Evolutionary conservation across 2,329 filamentous ascomycete species (phyloP).

Genomic region (Aspergillus brunneoviolaceus): DNA sequence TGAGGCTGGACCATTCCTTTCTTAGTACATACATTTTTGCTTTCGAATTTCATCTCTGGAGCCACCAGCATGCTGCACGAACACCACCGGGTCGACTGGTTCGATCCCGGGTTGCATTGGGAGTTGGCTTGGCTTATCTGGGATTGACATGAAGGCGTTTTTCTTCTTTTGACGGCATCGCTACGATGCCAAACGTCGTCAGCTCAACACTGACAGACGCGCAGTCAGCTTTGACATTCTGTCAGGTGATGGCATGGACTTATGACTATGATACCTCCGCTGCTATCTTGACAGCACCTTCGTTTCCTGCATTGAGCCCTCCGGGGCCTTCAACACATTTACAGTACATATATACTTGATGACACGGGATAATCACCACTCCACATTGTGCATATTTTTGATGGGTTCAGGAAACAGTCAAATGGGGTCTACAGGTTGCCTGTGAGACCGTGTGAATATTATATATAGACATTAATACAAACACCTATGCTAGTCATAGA

Average conservation of each 20-base stretch:
- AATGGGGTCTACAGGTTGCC: conserved; percentile 2
- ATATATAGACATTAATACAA: conserved; percentile 5
- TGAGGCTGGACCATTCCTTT: conserved; percentile 16
- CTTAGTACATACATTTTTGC: conserved; percentile 14
- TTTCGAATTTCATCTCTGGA: conserved; percentile 15
- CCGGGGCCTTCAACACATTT: neutral
- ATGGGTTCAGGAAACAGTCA: conserved; percentile 9
- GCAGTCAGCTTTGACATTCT: neutral
- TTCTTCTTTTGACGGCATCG: neutral
- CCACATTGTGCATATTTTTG: conserved; percentile 17
- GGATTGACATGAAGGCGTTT: conserved; percentile 16
- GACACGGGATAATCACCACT: conserved; percentile 2
- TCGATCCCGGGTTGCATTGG: conserved; percentile 24
- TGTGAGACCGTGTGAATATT: conserved; percentile 6
- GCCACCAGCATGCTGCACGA: conserved; percentile 12
- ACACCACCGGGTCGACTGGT: conserved; percentile 20
- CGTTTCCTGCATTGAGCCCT: neutral
- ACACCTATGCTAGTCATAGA: conserved; percentile 3
- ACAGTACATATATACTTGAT: neutral
- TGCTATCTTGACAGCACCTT: neutral
- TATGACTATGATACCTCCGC: neutral
- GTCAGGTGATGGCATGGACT: neutral
- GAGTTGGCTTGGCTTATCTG: conserved; percentile 14
- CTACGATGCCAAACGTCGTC: neutral
- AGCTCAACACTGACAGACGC: neutral